Evolutionary conservation across 768 basidiomycete genomes (phyloP).

Genomic region (Grammothele lineata): DNA sequence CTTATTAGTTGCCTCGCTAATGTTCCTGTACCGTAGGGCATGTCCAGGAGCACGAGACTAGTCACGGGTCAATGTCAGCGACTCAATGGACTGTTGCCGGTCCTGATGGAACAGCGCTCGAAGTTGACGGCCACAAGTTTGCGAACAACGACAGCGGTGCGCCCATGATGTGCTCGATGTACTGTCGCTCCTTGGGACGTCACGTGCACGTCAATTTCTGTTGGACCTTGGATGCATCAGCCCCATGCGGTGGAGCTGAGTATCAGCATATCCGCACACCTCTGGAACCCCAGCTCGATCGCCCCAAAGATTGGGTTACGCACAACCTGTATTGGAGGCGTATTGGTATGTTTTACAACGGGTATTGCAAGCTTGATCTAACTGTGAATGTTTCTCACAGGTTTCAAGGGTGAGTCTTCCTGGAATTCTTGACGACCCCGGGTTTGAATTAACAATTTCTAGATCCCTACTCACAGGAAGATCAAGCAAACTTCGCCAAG

Average conservation of each 20-base stretch:
- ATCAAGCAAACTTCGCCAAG: conserved; percentile 47
- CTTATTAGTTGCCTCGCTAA: neutral
- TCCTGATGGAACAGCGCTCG: conserved; percentile 43
- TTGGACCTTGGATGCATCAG: conserved; percentile 31
- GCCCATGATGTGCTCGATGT: conserved; percentile 58
- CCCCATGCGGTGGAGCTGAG: conserved; percentile 43
- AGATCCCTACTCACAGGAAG: conserved; percentile 61
- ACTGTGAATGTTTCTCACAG: conserved; percentile 23
- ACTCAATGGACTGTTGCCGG: conserved; percentile 55
- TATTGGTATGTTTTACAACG: conserved; percentile 40
- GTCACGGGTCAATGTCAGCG: conserved; percentile 59
- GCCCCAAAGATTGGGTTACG: conserved; percentile 49
- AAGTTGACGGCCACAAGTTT: conserved; percentile 54
- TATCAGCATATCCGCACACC: conserved; percentile 41
- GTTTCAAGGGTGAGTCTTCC: conserved; percentile 53
- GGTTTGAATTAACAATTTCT: too few relatives aligned
- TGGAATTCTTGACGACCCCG: too few relatives aligned
- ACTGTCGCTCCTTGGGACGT: conserved; percentile 52
- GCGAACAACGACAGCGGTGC: conserved; percentile 52
- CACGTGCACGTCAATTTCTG: conserved; percentile 58
- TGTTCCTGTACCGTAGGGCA: conserved; percentile 46
- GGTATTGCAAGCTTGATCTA: neutral
- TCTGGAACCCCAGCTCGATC: conserved; percentile 43
- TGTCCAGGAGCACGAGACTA: conserved; percentile 58
- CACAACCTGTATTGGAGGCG: conserved; percentile 56